Conservation (phyloP, 1,284 basidiomycete species). For the Malassezia brasiliensis region DNA sequence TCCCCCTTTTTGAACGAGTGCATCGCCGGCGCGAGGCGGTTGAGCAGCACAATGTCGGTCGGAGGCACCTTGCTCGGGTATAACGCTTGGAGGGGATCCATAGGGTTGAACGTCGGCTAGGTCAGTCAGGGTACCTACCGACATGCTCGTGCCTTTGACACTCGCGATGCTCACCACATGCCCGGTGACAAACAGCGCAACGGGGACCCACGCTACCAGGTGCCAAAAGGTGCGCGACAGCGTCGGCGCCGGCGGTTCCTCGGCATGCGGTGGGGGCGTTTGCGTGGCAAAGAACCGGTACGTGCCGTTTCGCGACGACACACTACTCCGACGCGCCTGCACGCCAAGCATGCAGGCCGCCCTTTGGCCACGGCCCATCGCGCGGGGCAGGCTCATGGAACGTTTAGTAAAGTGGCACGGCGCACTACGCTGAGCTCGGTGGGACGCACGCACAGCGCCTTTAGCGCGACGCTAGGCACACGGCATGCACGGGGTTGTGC, state of each 20-base stretch:
- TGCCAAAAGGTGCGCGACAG: neutral
- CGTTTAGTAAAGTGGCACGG: neutral
- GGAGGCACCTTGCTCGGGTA: slow-evolving; percentile 49
- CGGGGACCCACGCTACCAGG: slow-evolving; percentile 51
- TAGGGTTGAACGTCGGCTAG: slow-evolving; percentile 40
- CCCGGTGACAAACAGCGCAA: slow-evolving; percentile 51
- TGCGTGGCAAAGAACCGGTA: neutral
- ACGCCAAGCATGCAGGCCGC: too few relatives aligned
- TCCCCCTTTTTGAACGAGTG: slow-evolving; percentile 50
- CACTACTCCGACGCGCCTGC: too few relatives aligned
- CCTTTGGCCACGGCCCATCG: too few relatives aligned
- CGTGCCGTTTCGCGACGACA: neutral
- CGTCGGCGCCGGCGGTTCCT: neutral
- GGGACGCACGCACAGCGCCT: too few relatives aligned
- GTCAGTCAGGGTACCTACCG: slow-evolving; percentile 6
- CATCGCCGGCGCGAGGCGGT: slow-evolving; percentile 48
- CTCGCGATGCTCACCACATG: slow-evolving; percentile 51
- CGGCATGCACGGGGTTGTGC: too few relatives aligned
- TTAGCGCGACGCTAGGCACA: too few relatives aligned
- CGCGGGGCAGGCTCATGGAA: neutral
- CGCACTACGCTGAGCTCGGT: too few relatives aligned
- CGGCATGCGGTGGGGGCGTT: neutral
- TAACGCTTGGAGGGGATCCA: slow-evolving; percentile 2
- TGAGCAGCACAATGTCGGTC: slow-evolving; percentile 54
- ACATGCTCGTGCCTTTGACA: slow-evolving; percentile 50